These are phyloP conservation scores for Peronosclerospora sorghi DNA, from an alignment of 352 stramenopile genomes.

Conservation along the genomic window DNA sequence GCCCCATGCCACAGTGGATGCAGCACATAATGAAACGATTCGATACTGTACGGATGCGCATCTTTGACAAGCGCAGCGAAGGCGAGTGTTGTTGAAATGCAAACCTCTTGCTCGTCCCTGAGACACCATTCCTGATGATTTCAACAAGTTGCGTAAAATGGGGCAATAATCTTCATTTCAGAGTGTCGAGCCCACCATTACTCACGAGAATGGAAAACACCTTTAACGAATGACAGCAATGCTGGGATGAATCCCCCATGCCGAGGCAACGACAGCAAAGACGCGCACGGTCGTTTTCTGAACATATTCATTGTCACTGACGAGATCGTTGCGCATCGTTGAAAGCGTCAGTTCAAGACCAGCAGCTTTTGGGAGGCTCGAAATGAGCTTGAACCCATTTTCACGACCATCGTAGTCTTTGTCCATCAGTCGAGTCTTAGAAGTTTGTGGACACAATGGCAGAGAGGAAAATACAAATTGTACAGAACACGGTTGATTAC, in stretches of 20 bases:
- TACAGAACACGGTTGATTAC: constrained; percentile 99
- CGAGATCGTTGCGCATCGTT: constrained; percentile 98
- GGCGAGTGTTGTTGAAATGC: constrained; percentile 95
- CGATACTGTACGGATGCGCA: constrained; percentile 98
- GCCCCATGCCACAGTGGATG: constrained; percentile 96
- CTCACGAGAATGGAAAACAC: constrained; percentile 96
- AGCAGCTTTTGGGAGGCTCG: constrained; percentile 97
- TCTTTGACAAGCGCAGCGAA: constrained; percentile 95
- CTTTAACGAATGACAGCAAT: constrained; percentile 97
- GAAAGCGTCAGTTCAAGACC: constrained; percentile 99
- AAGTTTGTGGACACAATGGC: constrained; percentile 99
- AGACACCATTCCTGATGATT: constrained; percentile 97
- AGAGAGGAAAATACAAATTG: constrained; percentile 97
- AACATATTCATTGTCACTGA: constrained; percentile 98
- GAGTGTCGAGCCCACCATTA: constrained; percentile 98
- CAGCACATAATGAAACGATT: constrained; percentile 98
- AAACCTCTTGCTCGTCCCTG: constrained; percentile 96
- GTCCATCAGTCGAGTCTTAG: constrained; percentile 98
- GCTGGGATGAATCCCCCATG: constrained; percentile 94
- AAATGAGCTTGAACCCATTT: constrained; percentile 98
- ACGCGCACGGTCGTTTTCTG: constrained; percentile 96
- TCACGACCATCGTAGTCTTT: constrained; percentile 99
- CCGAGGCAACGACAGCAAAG: constrained; percentile 98
- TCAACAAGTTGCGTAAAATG: constrained; percentile 98
- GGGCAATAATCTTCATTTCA: constrained; percentile 99